A percentile compares a stretch with the other conserved stretches of the same genome.
Conservation (phyloP, 805 yeast species). For the Middelhovenomyces tepae region DNA sequence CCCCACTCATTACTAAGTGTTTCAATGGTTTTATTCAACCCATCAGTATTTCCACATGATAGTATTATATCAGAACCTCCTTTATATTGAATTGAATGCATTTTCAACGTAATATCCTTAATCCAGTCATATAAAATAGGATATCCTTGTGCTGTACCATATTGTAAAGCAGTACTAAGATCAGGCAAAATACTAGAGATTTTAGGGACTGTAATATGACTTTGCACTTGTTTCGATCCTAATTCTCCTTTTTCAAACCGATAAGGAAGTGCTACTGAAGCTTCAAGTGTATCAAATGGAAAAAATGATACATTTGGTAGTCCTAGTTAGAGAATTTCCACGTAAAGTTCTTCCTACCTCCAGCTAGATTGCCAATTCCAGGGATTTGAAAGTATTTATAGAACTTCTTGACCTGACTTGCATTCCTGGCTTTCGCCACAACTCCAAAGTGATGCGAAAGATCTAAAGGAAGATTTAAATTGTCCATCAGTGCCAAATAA, state of each 20-base stretch:
- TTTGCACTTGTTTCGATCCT: not conserved
- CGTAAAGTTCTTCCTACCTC: too few relatives aligned
- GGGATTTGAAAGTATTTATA: conserved; percentile 1
- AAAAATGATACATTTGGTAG: not conserved
- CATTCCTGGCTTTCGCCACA: not conserved
- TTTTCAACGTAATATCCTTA: not conserved
- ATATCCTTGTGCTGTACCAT: conserved; percentile 1
- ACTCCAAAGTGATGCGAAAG: conserved; percentile 1
- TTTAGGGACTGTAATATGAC: conserved; percentile 1
- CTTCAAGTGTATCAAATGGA: conserved; percentile 1
- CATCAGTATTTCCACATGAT: conserved; percentile 1
- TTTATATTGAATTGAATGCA: not conserved
- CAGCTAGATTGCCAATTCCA: not conserved
- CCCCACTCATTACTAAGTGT: conserved; percentile 10
- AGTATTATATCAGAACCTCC: conserved; percentile 1
- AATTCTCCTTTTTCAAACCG: not conserved
- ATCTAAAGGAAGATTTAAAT: too few relatives aligned
- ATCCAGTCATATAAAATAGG: not conserved
- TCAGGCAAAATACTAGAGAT: too few relatives aligned
- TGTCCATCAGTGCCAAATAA: too few relatives aligned
- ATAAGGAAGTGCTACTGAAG: conserved; percentile 2
- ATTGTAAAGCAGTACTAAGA: conserved; percentile 1
- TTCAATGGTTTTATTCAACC: not conserved
- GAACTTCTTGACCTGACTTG: not conserved
- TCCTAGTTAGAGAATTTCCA: too few relatives aligned